Percentiles rank a stretch among this genome's conserved stretches.
phyloP scores from a whole-genome alignment of 2,329 filamentous ascomycete genomes.

The Chaetomiaceae sp. region DNA sequence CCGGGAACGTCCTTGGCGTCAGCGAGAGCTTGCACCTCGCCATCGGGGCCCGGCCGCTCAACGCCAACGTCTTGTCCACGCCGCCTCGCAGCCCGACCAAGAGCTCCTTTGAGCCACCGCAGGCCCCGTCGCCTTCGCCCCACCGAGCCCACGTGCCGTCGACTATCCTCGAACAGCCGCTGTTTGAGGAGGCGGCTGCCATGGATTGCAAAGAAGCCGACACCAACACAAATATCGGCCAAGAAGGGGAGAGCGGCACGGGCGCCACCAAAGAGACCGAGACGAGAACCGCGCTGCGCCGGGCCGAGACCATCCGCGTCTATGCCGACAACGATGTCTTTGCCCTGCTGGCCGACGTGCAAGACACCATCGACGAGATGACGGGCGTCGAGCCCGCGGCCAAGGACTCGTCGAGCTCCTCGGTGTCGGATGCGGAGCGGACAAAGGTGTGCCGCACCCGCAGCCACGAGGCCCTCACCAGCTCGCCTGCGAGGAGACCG shows the following conservation, averaged over 20 bases:
- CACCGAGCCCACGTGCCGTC: slow-evolving; percentile 53
- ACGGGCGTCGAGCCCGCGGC: slow-evolving; percentile 33
- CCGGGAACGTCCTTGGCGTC: slow-evolving; percentile 30
- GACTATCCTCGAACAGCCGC: slow-evolving; percentile 50
- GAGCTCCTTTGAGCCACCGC: slow-evolving; percentile 31
- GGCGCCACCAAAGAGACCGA: slow-evolving; percentile 7
- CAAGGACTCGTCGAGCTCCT: slow-evolving; percentile 23
- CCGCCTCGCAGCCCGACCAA: slow-evolving; percentile 58
- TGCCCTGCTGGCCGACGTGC: slow-evolving; percentile 62
- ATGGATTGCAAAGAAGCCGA: slow-evolving; percentile 24
- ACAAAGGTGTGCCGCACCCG: slow-evolving; percentile 44
- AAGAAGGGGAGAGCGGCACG: no score
- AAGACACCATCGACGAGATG: slow-evolving; percentile 53
- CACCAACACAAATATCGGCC: no score
- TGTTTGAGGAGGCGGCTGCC: slow-evolving; percentile 42
- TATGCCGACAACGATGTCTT: slow-evolving; percentile 66
- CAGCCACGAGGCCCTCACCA: slow-evolving; percentile 49
- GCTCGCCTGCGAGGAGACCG: slow-evolving; percentile 32
- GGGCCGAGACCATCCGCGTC: slow-evolving; percentile 62
- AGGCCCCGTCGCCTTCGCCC: slow-evolving; percentile 44
- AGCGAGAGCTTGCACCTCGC: slow-evolving; percentile 41
- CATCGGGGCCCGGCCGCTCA: slow-evolving; percentile 36
- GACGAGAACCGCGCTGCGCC: slow-evolving; percentile 31
- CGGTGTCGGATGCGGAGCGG: slow-evolving; percentile 32
- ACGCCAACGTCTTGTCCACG: slow-evolving; percentile 45